Conservation (phyloP, 495 filamentous ascomycete species). For the Tuber magnatum region DNA sequence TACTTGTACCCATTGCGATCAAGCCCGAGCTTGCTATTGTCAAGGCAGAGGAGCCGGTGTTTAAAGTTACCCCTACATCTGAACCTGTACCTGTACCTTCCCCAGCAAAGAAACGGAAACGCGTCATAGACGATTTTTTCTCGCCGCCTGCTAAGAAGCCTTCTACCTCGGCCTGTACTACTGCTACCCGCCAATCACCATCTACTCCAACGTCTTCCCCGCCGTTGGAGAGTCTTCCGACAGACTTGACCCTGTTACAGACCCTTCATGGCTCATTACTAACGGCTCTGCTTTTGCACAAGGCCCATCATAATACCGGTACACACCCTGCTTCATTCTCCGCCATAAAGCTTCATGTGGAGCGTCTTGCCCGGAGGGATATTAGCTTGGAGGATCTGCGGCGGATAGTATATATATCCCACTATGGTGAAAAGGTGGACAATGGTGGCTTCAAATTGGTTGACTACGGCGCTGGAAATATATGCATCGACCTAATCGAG, state of each 20-base stretch:
- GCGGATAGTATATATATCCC: slow-evolving; percentile 35
- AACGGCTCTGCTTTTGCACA: slow-evolving; percentile 32
- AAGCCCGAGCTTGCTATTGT: slow-evolving; percentile 4
- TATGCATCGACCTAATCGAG: slow-evolving; percentile 34
- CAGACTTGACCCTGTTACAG: slow-evolving; percentile 22
- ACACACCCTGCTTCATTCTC: slow-evolving; percentile 31
- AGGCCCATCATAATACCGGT: slow-evolving; percentile 29
- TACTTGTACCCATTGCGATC: slow-evolving; percentile 13
- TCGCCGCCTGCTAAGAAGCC: slow-evolving; percentile 27
- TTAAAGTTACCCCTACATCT: neutral
- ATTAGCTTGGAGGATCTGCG: slow-evolving; percentile 30
- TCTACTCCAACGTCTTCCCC: slow-evolving; percentile 10
- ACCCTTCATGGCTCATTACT: slow-evolving; percentile 33
- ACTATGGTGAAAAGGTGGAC: slow-evolving; percentile 25
- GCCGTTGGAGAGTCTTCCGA: slow-evolving; percentile 17
- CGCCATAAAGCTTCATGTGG: slow-evolving; percentile 33
- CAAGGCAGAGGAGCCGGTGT: slow-evolving; percentile 4
- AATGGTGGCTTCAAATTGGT: slow-evolving; percentile 27
- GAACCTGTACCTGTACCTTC: neutral
- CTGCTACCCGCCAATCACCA: neutral
- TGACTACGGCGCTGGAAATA: slow-evolving; percentile 33
- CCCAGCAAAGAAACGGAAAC: slow-evolving; percentile 26
- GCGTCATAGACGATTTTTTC: slow-evolving; percentile 28
- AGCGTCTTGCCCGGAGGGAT: slow-evolving; percentile 26
- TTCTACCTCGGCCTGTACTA: neutral